A percentile compares a stretch with the other conserved stretches of the same genome.
Evolutionary conservation across 2,329 filamentous ascomycete genomes (phyloP).

Genomic region (Calonectria henricotiae): DNA sequence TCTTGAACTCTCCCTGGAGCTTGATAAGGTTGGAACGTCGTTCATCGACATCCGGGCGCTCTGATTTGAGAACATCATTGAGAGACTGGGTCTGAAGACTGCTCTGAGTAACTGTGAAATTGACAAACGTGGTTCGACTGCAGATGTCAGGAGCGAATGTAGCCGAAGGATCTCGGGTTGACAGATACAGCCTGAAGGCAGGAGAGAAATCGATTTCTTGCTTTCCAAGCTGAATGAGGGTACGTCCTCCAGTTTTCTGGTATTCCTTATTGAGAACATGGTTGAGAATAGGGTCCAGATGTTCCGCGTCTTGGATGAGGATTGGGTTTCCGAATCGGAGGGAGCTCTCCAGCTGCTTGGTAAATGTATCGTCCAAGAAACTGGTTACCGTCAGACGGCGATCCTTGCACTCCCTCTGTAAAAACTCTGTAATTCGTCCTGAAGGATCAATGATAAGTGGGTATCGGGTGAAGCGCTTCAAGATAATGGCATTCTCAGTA

Average conservation of each 20-base stretch:
- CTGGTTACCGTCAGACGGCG: constrained; percentile 96
- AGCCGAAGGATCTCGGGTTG: constrained; percentile 95
- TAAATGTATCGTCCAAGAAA: constrained; percentile 97
- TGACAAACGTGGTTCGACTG: constrained; percentile 98
- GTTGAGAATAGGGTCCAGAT: constrained; percentile 96
- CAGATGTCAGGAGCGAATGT: constrained; percentile 97
- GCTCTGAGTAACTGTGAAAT: constrained; percentile 99
- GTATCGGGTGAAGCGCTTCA: constrained; percentile 98
- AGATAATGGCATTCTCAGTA: constrained; percentile 97
- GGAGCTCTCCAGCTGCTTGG: constrained; percentile 97
- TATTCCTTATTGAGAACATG: constrained; percentile 99
- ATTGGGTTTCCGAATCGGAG: constrained; percentile 98
- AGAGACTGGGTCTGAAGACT: constrained; percentile 98
- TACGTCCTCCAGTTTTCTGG: constrained; percentile 97
- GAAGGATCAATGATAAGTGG: constrained; percentile 99
- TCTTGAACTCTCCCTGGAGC: constrained; percentile 98
- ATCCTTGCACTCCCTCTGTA: constrained; percentile 95
- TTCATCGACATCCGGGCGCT: constrained; percentile 97
- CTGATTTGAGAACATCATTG: constrained; percentile 97
- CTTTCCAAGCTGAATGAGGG: constrained; percentile 97
- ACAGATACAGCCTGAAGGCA: constrained; percentile 94
- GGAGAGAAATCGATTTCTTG: constrained; percentile 99
- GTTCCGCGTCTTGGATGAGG: constrained; percentile 97
- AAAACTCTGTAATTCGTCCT: constrained; percentile 92
- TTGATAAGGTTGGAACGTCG: constrained; percentile 98